phyloP scores from a whole-genome alignment of 2,329 filamentous ascomycete species.

The Apiospora koreana region DNA sequence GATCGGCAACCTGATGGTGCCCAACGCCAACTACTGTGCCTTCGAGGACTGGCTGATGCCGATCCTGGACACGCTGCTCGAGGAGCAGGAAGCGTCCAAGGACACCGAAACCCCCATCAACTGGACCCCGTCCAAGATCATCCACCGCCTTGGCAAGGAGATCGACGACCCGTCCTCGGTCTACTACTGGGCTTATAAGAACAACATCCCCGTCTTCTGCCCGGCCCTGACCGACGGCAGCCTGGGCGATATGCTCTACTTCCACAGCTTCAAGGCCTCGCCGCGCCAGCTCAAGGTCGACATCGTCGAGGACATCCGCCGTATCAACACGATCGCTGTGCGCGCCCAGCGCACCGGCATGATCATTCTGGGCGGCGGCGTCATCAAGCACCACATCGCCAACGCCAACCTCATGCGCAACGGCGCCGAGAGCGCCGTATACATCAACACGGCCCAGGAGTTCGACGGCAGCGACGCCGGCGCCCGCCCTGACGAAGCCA shows the following conservation, averaged over 20 bases:
- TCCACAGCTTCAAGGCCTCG: conserved; percentile 91
- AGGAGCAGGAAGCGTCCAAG: conserved; percentile 84
- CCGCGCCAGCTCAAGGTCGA: conserved; percentile 82
- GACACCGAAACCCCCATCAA: conserved; percentile 65
- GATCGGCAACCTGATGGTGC: conserved; percentile 93
- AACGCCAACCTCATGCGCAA: conserved; percentile 98
- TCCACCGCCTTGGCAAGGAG: conserved; percentile 85
- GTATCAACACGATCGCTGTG: conserved; percentile 89
- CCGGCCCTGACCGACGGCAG: conserved; percentile 94
- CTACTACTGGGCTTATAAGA: conserved; percentile 97
- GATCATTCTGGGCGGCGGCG: conserved; percentile 90
- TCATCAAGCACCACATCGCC: conserved; percentile 98
- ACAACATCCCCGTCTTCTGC: conserved; percentile 95
- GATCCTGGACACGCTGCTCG: conserved; percentile 90
- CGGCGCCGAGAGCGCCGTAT: conserved; percentile 93
- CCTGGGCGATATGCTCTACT: conserved; percentile 97
- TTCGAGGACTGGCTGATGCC: conserved; percentile 98
- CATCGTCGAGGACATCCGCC: conserved; percentile 90
- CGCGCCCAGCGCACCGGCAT: conserved; percentile 87
- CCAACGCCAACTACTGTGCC: conserved; percentile 94
- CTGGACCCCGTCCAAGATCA: conserved; percentile 95
- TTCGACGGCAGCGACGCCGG: conserved; percentile 98
- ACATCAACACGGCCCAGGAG: conserved; percentile 96
- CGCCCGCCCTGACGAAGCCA: conserved; percentile 90
- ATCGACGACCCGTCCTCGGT: conserved; percentile 92